Base-by-base conservation (phyloP, 805 yeast genomes). In the Candida endomychidarum region DNA sequence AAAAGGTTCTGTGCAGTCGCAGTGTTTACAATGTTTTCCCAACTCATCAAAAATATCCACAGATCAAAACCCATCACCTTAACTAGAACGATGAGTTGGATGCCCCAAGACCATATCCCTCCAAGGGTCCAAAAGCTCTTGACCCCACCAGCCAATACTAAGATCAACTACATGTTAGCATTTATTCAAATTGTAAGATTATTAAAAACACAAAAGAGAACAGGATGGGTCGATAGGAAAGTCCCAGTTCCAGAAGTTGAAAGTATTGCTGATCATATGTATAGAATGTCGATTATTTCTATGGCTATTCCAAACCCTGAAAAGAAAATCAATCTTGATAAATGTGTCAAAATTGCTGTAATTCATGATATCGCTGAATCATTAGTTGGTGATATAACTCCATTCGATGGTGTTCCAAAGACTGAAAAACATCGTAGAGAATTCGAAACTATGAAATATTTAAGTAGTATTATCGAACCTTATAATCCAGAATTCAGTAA, bases 361-460 rank as follows among this genome's bases (percentile, higher is more conserved):
- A 81, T 89, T 22, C 99, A 91, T 67, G 99, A 91, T 61, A 85
- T 91, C 53, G 96, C 98, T 8, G 99, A 91, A 69, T 62, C 90
- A 3, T 67, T 91, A 20, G 98, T 91, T 10, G 99, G 99, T 22
- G 99, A 91, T 60, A 86, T 91, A 37, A 89, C 96, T 2, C 99
- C 52, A 62, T 77, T 60, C 86, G 89, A 65, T 56, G 75, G 43
- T 0, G 77, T 90, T 21, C 68, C 79, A 34, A 88, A 89, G 58
- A 69, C 64, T 11, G 98, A 91, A 58, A 91, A 91, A 60, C 93
- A 86, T 60, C 72, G 83, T 43, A 71, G 97, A 42, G 98, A 91
- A 56, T 72, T 70, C 26, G 80, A 63, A 18, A 80, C 97, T 2
- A 85, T 91, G 50, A 54, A 74, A 28, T 89, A 81, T 56, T 57